phyloP scores from a whole-genome alignment of 257 asterid genomes.

The Ajuga chamaepitys region DNA sequence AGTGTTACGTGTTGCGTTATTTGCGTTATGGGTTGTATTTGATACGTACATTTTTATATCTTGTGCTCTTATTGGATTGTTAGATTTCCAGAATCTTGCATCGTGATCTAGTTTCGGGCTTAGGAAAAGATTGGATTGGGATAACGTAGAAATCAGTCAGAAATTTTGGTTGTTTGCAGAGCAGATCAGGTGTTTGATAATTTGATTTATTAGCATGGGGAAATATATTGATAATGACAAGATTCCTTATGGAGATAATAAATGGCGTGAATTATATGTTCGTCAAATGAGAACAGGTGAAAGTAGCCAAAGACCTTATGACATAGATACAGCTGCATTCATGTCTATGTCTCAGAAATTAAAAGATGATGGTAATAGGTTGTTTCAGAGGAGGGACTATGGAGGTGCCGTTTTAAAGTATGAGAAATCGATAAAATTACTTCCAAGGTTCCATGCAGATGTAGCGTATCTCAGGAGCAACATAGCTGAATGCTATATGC shows the following conservation, averaged over 20 bases:
- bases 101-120: slow-evolving; percentile 8
- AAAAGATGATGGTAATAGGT: slow-evolving; percentile 69
- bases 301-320: slow-evolving; percentile 35
- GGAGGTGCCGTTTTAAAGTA: slow-evolving; percentile 69
- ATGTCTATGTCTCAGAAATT: slow-evolving; percentile 60
- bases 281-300: slow-evolving; percentile 38
- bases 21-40: neutral
- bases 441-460: slow-evolving; percentile 67
- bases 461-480: slow-evolving; percentile 68
- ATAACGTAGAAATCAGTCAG: neutral
- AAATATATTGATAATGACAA: slow-evolving; percentile 32
- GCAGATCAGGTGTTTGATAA: slow-evolving; percentile 10
- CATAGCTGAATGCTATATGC: slow-evolving; percentile 85
- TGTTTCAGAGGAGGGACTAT: slow-evolving; percentile 66
- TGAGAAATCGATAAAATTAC: slow-evolving; percentile 72
- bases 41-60: slow-evolving; percentile 7
- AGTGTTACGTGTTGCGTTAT: neutral
- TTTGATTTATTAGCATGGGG: slow-evolving; percentile 41
- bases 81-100: neutral
- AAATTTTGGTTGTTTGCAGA: neutral
- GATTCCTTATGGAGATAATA: slow-evolving; percentile 27
- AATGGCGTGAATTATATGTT: slow-evolving; percentile 32
- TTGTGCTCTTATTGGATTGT: slow-evolving; percentile 5
- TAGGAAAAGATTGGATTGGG: slow-evolving; percentile 6
- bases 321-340: slow-evolving; percentile 60